Evolutionary conservation across 2,329 filamentous ascomycete genomes (phyloP).

Genomic region (Proliferodiscus dingleyae): DNA sequence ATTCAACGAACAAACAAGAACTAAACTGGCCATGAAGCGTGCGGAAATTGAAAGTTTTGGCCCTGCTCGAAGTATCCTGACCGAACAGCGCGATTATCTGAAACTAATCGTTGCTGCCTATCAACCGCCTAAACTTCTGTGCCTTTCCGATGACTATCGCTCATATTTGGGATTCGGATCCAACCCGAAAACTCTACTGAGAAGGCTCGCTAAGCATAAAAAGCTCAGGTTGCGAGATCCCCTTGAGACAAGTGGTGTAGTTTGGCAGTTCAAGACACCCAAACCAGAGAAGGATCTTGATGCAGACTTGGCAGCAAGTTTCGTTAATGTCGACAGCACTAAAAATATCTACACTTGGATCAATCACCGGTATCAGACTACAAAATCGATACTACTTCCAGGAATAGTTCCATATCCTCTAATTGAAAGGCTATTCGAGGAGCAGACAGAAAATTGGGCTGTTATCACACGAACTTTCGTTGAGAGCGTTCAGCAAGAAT

Average conservation of each 20-base stretch:
- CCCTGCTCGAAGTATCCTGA: background rate
- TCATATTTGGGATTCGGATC: background rate
- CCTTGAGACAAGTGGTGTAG: background rate
- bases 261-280: background rate
- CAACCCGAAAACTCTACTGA: background rate
- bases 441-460: background rate
- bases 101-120: background rate
- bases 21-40: background rate
- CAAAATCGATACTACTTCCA: background rate
- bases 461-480: background rate
- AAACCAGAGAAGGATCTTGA: background rate
- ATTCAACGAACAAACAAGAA: background rate
- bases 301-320: background rate
- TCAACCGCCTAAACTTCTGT: background rate
- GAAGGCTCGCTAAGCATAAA: background rate
- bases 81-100: background rate
- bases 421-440: slow-evolving; percentile 1
- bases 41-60: background rate
- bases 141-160: background rate
- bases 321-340: background rate
- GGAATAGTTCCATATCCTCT: background rate
- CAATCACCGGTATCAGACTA: background rate
- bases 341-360: slow-evolving; percentile 3
- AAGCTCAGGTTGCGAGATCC: background rate
- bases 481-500: background rate